phyloP scores from a whole-genome alignment of 108 stramenopile genomes.

The Skeletonema grethae region DNA sequence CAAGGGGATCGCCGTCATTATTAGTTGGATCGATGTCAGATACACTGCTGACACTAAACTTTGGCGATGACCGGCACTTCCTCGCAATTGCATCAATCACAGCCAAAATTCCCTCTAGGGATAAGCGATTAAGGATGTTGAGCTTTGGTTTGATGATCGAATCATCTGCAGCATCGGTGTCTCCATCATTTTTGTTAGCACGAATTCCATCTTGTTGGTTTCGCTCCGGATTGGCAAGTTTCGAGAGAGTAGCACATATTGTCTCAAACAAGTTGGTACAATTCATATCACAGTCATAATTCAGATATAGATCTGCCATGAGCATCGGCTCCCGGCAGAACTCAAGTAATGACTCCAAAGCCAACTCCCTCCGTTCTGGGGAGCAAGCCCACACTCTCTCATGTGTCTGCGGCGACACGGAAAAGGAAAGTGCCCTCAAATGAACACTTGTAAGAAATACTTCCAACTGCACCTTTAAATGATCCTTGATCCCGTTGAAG shows the following conservation, averaged over 20 bases:
- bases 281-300: conserved; percentile 97
- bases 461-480: conserved; percentile 96
- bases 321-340: conserved; percentile 93
- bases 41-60: neutral
- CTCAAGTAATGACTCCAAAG: conserved; percentile 91
- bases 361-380: conserved; percentile 91
- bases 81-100: conserved; percentile 88
- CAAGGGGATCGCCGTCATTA: neutral
- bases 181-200: conserved; percentile 14
- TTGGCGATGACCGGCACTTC: conserved; percentile 38
- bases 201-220: neutral
- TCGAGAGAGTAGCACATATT: conserved; percentile 70
- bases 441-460: conserved; percentile 95
- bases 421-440: conserved; percentile 65
- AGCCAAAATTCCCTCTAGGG: conserved; percentile 87
- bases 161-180: conserved; percentile 11
- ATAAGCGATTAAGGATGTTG: conserved; percentile 80
- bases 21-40: neutral
- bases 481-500: conserved; percentile 93
- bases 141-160: conserved; percentile 26
- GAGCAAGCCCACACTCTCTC: conserved; percentile 45
- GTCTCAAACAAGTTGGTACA: conserved; percentile 95
- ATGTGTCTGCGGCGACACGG: conserved; percentile 24
- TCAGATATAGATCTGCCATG: conserved; percentile 94
- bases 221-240: conserved; percentile 51